These are phyloP conservation scores for Bimuria novae-zelandiae DNA, from an alignment of 2,329 filamentous ascomycete genomes.

Conservation along the genomic window DNA sequence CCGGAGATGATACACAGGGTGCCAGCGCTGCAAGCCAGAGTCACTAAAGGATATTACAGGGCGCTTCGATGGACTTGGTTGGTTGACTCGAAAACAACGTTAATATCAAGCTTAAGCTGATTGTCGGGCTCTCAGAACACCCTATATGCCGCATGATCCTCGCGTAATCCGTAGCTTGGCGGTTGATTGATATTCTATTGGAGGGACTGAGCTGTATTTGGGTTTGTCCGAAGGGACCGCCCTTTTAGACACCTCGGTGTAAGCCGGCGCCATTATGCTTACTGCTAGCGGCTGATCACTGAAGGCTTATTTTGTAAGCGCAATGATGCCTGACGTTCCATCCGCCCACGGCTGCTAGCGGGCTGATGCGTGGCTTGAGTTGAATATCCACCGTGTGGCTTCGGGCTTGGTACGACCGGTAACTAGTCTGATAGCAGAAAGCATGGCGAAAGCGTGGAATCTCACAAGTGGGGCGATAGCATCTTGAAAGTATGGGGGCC, in stretches of 20 bases:
- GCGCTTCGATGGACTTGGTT: neutral
- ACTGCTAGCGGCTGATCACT: slow-evolving; percentile 4
- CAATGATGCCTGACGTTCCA: neutral
- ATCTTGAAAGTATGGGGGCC: neutral
- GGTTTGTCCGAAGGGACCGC: neutral
- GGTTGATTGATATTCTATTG: neutral
- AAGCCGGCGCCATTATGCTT: slow-evolving; percentile 1
- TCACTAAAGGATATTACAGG: neutral
- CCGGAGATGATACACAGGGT: neutral
- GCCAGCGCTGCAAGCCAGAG: neutral
- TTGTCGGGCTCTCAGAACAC: neutral
- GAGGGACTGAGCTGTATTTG: neutral
- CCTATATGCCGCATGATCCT: neutral
- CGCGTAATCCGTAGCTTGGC: neutral
- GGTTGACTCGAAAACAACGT: slow-evolving; percentile 5
- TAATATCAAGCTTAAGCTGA: slow-evolving; percentile 9
- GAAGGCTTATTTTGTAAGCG: neutral
- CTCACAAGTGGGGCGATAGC: neutral
- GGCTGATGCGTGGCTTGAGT: neutral
- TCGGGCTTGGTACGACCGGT: neutral
- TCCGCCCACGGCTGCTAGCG: neutral
- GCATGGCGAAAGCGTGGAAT: neutral
- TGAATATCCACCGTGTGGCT: neutral
- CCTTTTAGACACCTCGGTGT: neutral
- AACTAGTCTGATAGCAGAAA: slow-evolving; percentile 2